Evolutionary conservation across 1,284 basidiomycete genomes (phyloP).

Genomic region (Taiwanofungus camphoratus): DNA sequence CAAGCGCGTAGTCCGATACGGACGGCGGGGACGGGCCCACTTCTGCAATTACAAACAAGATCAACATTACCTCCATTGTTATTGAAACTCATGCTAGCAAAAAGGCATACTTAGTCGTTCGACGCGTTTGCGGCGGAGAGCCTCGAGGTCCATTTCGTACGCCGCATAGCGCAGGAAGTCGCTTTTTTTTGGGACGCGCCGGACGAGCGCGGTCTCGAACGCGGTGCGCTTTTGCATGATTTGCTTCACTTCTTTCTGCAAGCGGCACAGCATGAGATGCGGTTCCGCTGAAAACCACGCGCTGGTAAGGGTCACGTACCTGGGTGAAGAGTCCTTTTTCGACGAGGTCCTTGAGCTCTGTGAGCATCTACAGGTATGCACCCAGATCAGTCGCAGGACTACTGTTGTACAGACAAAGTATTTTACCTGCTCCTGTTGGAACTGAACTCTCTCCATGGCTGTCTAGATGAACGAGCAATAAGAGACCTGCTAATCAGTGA

Average conservation of each 20-base stretch:
- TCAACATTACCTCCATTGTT: too few relatives aligned
- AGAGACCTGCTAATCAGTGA: not conserved
- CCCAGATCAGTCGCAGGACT: conserved; percentile 3
- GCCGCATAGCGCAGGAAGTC: conserved; percentile 91
- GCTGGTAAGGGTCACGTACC: conserved; percentile 40
- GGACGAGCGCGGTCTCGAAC: conserved; percentile 81
- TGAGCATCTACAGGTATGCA: conserved; percentile 66
- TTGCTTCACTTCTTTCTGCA: conserved; percentile 73
- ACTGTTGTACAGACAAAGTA: not conserved
- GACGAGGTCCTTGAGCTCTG: conserved; percentile 91
- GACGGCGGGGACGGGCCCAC: conserved; percentile 43
- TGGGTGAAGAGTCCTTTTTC: conserved; percentile 84
- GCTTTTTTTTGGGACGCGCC: conserved; percentile 77
- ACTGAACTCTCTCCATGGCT: conserved; percentile 89
- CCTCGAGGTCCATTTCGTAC: conserved; percentile 89
- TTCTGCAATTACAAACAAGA: conserved; percentile 4
- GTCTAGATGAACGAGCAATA: not conserved
- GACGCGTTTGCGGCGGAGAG: conserved; percentile 69
- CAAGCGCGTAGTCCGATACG: conserved; percentile 78
- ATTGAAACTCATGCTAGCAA: not conserved
- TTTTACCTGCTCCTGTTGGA: conserved; percentile 83
- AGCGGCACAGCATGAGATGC: conserved; percentile 8
- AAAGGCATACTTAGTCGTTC: conserved; percentile 62
- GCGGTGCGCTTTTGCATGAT: conserved; percentile 83
- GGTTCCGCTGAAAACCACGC: not conserved